Percentiles rank a stretch among this genome's conserved stretches.
Evolutionary conservation across 179 eudicot genomes (phyloP).

Genomic region (Kewa caespitosa): DNA sequence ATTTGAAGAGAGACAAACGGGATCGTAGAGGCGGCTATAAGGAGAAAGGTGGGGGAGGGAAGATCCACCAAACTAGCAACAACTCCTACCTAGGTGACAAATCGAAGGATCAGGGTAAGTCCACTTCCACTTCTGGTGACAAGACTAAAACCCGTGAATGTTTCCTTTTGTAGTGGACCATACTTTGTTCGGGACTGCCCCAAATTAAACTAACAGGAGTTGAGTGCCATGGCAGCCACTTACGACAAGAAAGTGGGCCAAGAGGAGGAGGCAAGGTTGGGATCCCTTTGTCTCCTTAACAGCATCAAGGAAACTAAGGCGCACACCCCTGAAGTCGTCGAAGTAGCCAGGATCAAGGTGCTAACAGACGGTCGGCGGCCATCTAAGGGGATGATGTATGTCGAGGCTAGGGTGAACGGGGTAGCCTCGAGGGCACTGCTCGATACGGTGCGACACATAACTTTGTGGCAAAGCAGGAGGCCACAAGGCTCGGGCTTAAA

Average conservation of each 20-base stretch:
- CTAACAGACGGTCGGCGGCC: not conserved
- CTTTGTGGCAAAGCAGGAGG: not conserved
- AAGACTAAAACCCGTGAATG: not conserved
- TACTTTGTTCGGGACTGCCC: not conserved
- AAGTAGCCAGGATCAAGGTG: not conserved
- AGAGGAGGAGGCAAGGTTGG: not conserved
- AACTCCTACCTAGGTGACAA: not conserved
- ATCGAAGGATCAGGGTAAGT: not conserved
- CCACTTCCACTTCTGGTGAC: not conserved
- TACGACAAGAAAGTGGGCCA: not conserved
- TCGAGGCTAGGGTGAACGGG: not conserved
- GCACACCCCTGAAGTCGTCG: not conserved
- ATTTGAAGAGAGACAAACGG: not conserved
- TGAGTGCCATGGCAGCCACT: not conserved
- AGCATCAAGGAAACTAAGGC: not conserved
- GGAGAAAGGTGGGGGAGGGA: not conserved
- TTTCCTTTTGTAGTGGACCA: not conserved
- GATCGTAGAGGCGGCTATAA: not conserved
- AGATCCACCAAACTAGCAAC: not conserved
- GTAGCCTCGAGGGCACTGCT: not conserved
- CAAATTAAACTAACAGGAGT: not conserved
- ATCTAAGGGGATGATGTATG: not conserved
- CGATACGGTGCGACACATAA: not conserved
- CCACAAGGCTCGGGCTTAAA: not conserved
- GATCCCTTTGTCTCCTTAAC: not conserved